These are phyloP conservation scores for Hymenoscyphus fructigenus DNA, from an alignment of 2,329 filamentous ascomycete species.

Conservation along the genomic window DNA sequence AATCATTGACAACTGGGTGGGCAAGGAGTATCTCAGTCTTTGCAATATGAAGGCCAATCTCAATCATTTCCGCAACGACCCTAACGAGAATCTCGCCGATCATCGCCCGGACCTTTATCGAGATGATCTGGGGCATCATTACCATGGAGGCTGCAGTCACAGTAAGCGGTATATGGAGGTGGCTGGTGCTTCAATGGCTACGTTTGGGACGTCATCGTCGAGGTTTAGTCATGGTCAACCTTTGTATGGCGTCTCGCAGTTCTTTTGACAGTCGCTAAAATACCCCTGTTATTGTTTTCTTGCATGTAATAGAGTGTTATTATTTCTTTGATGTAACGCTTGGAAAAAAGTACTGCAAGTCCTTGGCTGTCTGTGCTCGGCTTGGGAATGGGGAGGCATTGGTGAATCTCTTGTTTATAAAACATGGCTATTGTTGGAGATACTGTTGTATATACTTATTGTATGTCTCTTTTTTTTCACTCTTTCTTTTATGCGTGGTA, in stretches of 20 bases:
- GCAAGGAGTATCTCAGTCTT: constrained; percentile 52
- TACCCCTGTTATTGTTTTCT: not conserved
- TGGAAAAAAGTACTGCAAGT: not conserved
- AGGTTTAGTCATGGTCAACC: not conserved
- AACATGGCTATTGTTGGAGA: not conserved
- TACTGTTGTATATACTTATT: not conserved
- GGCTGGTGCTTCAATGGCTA: not conserved
- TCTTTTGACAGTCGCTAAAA: not conserved
- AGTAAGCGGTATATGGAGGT: not conserved
- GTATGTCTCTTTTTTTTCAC: not conserved
- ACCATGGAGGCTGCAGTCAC: constrained; percentile 10
- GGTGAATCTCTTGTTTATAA: not conserved
- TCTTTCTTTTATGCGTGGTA: not conserved
- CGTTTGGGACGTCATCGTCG: constrained; percentile 9
- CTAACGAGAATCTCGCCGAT: not conserved
- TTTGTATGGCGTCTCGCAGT: not conserved
- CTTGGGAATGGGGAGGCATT: not conserved
- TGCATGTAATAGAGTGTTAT: not conserved
- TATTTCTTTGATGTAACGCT: not conserved
- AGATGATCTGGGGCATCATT: not conserved
- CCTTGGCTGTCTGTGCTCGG: not conserved
- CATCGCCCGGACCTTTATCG: not conserved
- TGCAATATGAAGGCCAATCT: constrained; percentile 63
- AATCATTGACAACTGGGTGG: constrained; percentile 47
- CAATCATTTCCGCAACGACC: constrained; percentile 45